Conservation (phyloP, 2,329 filamentous ascomycete species). For the Furcasterigmium furcatum region DNA sequence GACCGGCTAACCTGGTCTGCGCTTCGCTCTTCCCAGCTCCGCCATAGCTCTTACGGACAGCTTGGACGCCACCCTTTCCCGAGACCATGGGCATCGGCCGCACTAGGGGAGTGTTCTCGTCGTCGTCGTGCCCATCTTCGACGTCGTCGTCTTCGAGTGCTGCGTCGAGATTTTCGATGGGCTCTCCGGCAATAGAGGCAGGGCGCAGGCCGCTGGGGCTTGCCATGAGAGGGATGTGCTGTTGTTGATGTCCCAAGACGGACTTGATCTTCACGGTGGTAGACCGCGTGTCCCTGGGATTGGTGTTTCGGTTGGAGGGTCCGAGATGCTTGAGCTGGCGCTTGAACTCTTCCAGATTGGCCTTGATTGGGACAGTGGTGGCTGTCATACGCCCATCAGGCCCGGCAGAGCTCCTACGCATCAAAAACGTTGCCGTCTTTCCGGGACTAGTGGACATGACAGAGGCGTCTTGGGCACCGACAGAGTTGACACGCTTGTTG, state of each 20-base stretch:
- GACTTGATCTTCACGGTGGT: slow-evolving; percentile 68
- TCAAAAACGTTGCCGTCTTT: slow-evolving; percentile 56
- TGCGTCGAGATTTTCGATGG: neutral
- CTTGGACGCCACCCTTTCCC: slow-evolving; percentile 16
- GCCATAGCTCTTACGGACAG: slow-evolving; percentile 13
- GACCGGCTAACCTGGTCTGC: slow-evolving; percentile 9
- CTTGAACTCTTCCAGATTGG: slow-evolving; percentile 60
- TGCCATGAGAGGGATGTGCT: slow-evolving; percentile 20
- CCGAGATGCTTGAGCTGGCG: slow-evolving; percentile 63
- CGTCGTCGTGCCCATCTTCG: slow-evolving; percentile 5
- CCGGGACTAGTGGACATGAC: slow-evolving; percentile 39
- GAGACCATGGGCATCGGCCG: slow-evolving; percentile 12
- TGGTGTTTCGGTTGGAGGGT: slow-evolving; percentile 63
- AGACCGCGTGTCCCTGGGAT: slow-evolving; percentile 59
- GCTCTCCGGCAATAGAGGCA: slow-evolving; percentile 15
- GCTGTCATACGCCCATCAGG: slow-evolving; percentile 47
- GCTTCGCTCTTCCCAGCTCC: slow-evolving; percentile 10
- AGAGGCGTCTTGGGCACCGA: slow-evolving; percentile 27
- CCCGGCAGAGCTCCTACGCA: slow-evolving; percentile 54
- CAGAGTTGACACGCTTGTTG: slow-evolving; percentile 27
- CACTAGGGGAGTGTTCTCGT: slow-evolving; percentile 12
- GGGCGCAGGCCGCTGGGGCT: slow-evolving; percentile 15
- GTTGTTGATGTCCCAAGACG: slow-evolving; percentile 46
- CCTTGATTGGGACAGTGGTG: slow-evolving; percentile 51
- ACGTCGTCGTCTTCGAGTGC: slow-evolving; percentile 1